Evolutionary conservation across 108 stramenopile species (phyloP).

Genomic region (Nannochloropsis granulata): DNA sequence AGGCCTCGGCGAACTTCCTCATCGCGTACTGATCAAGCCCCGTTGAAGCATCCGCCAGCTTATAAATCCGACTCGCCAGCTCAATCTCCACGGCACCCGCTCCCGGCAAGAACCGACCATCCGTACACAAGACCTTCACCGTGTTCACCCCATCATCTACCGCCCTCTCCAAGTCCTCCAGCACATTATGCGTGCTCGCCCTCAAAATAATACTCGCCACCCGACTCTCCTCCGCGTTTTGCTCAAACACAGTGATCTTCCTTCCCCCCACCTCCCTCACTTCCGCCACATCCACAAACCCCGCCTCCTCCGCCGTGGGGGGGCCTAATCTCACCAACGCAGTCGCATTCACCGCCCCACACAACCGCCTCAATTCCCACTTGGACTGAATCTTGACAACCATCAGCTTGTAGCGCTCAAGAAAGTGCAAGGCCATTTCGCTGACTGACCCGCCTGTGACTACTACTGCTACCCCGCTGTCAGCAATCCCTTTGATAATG

Average conservation of each 20-base stretch:
- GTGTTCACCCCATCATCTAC: slow-evolving; percentile 87
- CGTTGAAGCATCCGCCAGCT: slow-evolving; percentile 56
- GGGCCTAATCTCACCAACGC: slow-evolving; percentile 87
- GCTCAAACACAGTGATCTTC: slow-evolving; percentile 73
- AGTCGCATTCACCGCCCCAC: slow-evolving; percentile 78
- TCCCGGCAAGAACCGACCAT: slow-evolving; percentile 76
- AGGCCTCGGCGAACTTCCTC: slow-evolving; percentile 84
- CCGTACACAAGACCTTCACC: slow-evolving; percentile 65
- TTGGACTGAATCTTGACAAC: slow-evolving; percentile 76
- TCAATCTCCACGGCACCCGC: slow-evolving; percentile 89
- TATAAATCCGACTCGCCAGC: slow-evolving; percentile 54
- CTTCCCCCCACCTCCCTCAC: slow-evolving; percentile 72
- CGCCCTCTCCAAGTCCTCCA: slow-evolving; percentile 90
- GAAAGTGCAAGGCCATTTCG: slow-evolving; percentile 86
- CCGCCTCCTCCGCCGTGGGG: slow-evolving; percentile 92
- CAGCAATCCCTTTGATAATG: slow-evolving; percentile 80
- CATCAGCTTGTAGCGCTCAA: slow-evolving; percentile 73
- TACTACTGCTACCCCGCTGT: slow-evolving; percentile 72
- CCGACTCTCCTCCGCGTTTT: slow-evolving; percentile 52
- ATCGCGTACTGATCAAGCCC: slow-evolving; percentile 98
- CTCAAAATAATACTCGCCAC: slow-evolving; percentile 84
- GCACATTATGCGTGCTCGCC: slow-evolving; percentile 69
- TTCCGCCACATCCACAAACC: slow-evolving; percentile 47
- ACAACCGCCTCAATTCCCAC: slow-evolving; percentile 93
- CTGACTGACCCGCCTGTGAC: slow-evolving; percentile 75